Percentiles rank a stretch among this genome's conserved stretches.
phyloP scores from a whole-genome alignment of 306 rosid species.

The Geum urbanum region DNA sequence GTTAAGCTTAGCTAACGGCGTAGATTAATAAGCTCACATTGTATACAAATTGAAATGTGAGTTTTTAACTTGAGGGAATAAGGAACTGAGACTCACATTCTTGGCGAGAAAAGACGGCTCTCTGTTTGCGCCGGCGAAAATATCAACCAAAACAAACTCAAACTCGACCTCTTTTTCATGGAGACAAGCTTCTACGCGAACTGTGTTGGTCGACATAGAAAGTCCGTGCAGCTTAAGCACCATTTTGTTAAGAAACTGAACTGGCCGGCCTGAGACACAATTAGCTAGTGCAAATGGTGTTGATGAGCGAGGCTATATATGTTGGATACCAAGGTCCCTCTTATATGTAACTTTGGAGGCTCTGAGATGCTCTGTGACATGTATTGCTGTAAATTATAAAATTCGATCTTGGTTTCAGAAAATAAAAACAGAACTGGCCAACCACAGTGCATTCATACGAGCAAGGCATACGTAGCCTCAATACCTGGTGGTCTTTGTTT shows the following conservation, averaged over 20 bases:
- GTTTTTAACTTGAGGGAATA: not conserved
- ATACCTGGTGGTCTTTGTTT: not conserved
- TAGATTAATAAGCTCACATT: not conserved
- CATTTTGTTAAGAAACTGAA: constrained; percentile 24
- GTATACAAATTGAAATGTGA: not conserved
- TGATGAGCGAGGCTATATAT: not conserved
- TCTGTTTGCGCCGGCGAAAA: constrained; percentile 50
- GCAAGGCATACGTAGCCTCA: not conserved
- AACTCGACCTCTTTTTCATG: constrained; percentile 64
- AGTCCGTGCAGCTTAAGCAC: constrained; percentile 63
- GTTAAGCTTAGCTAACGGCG: not conserved
- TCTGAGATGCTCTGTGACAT: constrained; percentile 9
- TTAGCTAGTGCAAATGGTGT: not conserved
- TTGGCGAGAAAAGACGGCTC: constrained; percentile 62
- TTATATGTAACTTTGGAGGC: not conserved
- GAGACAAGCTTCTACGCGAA: constrained; percentile 51
- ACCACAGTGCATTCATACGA: not conserved
- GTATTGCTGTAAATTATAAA: not conserved
- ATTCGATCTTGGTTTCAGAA: constrained; percentile 4
- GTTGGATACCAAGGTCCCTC: not conserved
- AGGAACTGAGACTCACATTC: constrained; percentile 33
- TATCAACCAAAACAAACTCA: constrained; percentile 55
- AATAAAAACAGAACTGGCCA: not conserved
- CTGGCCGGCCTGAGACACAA: not conserved
- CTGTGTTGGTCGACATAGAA: constrained; percentile 54